phyloP scores from a whole-genome alignment of 306 rosid genomes.

The Erythrophleum fordii region DNA sequence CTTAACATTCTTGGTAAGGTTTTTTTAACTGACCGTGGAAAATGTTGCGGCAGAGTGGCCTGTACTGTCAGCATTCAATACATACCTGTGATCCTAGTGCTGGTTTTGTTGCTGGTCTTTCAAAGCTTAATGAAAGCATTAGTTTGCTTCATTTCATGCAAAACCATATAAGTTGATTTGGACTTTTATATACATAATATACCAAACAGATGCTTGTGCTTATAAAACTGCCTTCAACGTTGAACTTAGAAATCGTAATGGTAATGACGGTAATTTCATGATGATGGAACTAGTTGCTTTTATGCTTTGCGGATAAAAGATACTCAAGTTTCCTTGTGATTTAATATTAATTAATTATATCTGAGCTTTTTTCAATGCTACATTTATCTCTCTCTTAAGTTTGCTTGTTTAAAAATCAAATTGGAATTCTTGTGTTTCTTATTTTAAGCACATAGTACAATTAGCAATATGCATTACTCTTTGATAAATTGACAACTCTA shows the following conservation, averaged over 20 bases:
- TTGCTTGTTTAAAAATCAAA: no score
- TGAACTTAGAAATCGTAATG: not conserved
- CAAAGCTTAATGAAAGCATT: not conserved
- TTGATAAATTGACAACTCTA: not conserved
- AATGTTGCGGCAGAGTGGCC: conserved; percentile 18
- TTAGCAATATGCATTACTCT: not conserved
- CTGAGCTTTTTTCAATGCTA: not conserved
- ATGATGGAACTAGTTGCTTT: not conserved
- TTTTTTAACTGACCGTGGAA: conserved; percentile 19
- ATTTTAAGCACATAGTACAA: not conserved
- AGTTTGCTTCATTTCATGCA: not conserved
- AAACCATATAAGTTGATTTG: not conserved
- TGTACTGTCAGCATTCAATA: not conserved
- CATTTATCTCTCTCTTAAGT: no score
- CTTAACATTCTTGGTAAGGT: conserved; percentile 77
- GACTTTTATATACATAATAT: not conserved
- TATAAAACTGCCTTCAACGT: not conserved
- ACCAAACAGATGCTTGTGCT: not conserved
- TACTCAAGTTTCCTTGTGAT: not conserved
- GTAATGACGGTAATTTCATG: no score
- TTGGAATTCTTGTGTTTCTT: no score
- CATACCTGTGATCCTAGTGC: conserved; percentile 7
- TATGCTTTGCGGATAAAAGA: not conserved
- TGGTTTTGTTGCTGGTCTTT: not conserved
- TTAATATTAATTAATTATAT: not conserved